phyloP scores from a whole-genome alignment of 805 yeast species.

The Myxozyma sirexii region DNA sequence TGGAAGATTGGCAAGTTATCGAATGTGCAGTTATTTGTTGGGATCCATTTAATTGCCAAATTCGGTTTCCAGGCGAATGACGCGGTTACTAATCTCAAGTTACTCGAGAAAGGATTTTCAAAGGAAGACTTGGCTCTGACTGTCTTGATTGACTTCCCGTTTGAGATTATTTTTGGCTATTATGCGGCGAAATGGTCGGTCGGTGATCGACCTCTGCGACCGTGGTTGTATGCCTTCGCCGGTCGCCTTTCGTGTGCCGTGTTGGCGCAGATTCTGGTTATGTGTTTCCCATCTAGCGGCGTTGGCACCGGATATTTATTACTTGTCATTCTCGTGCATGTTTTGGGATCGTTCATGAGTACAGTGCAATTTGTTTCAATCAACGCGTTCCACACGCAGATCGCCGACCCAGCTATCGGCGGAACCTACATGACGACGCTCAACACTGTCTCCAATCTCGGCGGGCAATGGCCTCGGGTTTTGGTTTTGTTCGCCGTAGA shows the following conservation, averaged over 20 bases:
- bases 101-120: slow-evolving; percentile 86
- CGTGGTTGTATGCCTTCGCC: slow-evolving; percentile 86
- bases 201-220: slow-evolving; percentile 66
- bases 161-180: slow-evolving; percentile 92
- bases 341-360: slow-evolving; percentile 85
- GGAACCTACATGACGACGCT: slow-evolving; percentile 98
- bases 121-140: slow-evolving; percentile 93
- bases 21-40: slow-evolving; percentile 71
- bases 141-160: slow-evolving; percentile 92
- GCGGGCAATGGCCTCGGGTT: slow-evolving; percentile 98
- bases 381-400: slow-evolving; percentile 90
- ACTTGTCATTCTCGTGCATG: slow-evolving; percentile 78
- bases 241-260: slow-evolving; percentile 79
- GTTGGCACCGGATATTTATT: slow-evolving; percentile 62
- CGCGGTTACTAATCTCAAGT: slow-evolving; percentile 88
- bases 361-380: slow-evolving; percentile 94
- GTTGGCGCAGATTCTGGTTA: slow-evolving; percentile 73
- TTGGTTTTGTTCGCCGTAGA: slow-evolving; percentile 80
- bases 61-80: slow-evolving; percentile 95
- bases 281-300: slow-evolving; percentile 62
- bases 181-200: slow-evolving; percentile 95
- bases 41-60: slow-evolving; percentile 77
- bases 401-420: slow-evolving; percentile 94
- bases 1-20: slow-evolving; percentile 50
- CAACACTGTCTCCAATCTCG: slow-evolving; percentile 87